phyloP scores from a whole-genome alignment of 805 yeast species.

The Pichia phayaonensis region DNA sequence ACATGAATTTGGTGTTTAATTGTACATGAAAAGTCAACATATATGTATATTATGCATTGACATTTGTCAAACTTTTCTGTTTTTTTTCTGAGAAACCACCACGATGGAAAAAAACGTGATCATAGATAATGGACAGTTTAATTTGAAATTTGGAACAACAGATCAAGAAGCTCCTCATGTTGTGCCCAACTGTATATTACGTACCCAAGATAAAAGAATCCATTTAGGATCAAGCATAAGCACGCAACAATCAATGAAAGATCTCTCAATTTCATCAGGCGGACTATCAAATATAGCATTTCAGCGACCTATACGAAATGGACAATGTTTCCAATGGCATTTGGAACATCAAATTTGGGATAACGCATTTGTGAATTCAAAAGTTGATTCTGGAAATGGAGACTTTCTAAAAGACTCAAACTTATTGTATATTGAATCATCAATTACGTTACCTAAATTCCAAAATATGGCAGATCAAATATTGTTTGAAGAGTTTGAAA shows the following conservation, averaged over 20 bases:
- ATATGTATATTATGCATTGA: too few relatives aligned
- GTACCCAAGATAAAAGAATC: slow-evolving; percentile 66
- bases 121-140: slow-evolving; percentile 86
- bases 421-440: slow-evolving; percentile 70
- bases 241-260: slow-evolving; percentile 35
- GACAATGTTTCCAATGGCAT: slow-evolving; percentile 89
- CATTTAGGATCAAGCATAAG: slow-evolving; percentile 63
- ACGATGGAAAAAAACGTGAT: slow-evolving; percentile 35
- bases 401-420: slow-evolving; percentile 42
- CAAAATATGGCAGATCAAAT: slow-evolving; percentile 86
- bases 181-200: slow-evolving; percentile 63
- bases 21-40: too few relatives aligned
- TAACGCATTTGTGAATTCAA: slow-evolving; percentile 44
- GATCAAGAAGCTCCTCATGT: slow-evolving; percentile 36
- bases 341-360: slow-evolving; percentile 89
- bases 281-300: slow-evolving; percentile 52
- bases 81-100: background rate
- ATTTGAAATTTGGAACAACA: slow-evolving; percentile 58
- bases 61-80: too few relatives aligned
- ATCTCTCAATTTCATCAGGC: slow-evolving; percentile 31
- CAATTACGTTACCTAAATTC: slow-evolving; percentile 72
- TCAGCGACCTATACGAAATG: slow-evolving; percentile 81
- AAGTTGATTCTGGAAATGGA: slow-evolving; percentile 26
- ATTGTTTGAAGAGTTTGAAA: slow-evolving; percentile 88
- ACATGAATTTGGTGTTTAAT: background rate